Evolutionary conservation across 805 yeast species (phyloP).

Genomic region (Myxozyma geophila): DNA sequence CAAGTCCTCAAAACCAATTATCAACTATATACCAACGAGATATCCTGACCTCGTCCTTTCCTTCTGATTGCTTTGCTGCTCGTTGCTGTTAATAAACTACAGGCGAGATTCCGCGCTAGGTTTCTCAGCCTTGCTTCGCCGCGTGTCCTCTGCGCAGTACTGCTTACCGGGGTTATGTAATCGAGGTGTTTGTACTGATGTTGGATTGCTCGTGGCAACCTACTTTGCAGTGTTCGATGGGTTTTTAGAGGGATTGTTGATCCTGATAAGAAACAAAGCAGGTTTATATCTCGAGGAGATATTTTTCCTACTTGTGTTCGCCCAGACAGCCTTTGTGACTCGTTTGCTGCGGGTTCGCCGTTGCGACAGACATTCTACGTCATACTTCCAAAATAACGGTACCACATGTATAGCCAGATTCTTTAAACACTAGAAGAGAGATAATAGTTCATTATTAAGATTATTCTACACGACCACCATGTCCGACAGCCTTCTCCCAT

Average conservation of each 20-base stretch:
- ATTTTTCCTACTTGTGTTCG: too few species aligned
- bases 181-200: background rate
- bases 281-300: too few species aligned
- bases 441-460: background rate
- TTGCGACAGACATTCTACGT: too few species aligned
- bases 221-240: too few species aligned
- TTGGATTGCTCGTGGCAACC: background rate
- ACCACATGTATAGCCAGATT: background rate
- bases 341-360: too few species aligned
- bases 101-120: background rate
- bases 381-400: background rate
- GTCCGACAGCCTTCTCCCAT: conserved; percentile 75
- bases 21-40: background rate
- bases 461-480: conserved; percentile 28
- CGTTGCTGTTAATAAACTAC: too few species aligned
- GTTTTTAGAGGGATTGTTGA: too few species aligned
- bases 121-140: background rate
- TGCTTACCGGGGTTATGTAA: background rate
- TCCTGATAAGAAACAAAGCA: too few species aligned
- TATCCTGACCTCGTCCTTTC: too few species aligned
- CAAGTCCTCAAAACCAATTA: background rate
- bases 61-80: too few species aligned
- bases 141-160: background rate
- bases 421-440: background rate
- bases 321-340: too few species aligned